Base-by-base conservation (phyloP, 2,329 filamentous ascomycete genomes). In the Paraconiothyrium brasiliense region DNA sequence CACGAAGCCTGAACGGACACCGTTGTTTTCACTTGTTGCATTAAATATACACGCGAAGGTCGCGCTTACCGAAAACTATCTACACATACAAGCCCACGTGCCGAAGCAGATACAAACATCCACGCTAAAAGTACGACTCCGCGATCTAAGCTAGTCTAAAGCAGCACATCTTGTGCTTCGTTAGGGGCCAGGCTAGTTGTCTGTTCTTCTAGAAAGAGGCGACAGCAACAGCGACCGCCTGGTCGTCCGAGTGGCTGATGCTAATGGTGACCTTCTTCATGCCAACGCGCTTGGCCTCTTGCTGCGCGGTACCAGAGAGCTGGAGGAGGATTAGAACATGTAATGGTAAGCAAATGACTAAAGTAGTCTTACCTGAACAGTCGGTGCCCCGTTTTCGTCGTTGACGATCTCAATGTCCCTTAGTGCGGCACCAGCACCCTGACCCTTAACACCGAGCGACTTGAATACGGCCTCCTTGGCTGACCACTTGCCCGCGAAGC, bases 401-500 rank as follows among this genome's bases (percentile, higher is more conserved):
- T 89, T 90, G 64, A 88, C 80, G 71, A 99, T 94, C 83, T 99
- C 96, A 82, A 99, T 99, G 46, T 98, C 94, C 84, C 90, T 95
- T 81, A 99, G 80, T 16, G 93, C 86, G 62, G 95, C 94, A 67
- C 96, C 95, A 10, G 91, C 94, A 64, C 95, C 95, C 81, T 92
- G 90, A 80, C 94, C 91, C 70, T 86, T 83, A 13, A 98, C 94
- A 68, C 94, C 93, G 14, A 99, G 85, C 41, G 92, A 93, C 87
- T 99, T 99, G 86, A 99, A 99, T 0, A 99, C 94, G 32, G 95
- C 95, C 82, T 99, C 95, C 84, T 99, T 99, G 39, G 95, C 95
- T 73, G 91, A 94, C 95, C 95, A 99, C 70, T 93, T 89, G 54
- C 95, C 95, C 5, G 94, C 93, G 80, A 97, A 99, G 55, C 93